Evolutionary conservation across 2,329 filamentous ascomycete species (phyloP).

Genomic region (Botrytis squamosa): DNA sequence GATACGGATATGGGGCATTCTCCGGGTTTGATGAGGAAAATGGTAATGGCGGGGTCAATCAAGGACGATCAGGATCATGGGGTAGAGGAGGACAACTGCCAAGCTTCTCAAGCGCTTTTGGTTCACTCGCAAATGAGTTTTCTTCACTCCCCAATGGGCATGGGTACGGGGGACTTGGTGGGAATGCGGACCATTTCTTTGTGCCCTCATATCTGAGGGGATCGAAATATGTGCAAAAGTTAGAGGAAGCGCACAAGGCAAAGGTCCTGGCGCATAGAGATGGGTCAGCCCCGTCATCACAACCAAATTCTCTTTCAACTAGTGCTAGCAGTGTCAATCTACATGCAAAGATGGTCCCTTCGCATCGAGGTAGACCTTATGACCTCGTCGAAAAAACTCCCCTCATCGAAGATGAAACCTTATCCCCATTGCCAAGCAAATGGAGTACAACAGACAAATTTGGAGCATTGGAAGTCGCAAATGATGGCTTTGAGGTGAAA

Average conservation of each 20-base stretch:
- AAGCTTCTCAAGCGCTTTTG: slow-evolving; percentile 40
- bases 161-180: slow-evolving; percentile 29
- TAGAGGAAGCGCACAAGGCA: slow-evolving; percentile 68
- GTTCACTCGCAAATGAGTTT: slow-evolving; percentile 30
- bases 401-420: slow-evolving; percentile 56
- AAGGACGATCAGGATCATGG: slow-evolving; percentile 34
- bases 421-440: slow-evolving; percentile 71
- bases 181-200: slow-evolving; percentile 58
- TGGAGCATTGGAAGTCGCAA: slow-evolving; percentile 68
- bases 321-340: slow-evolving; percentile 54
- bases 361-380: slow-evolving; percentile 76
- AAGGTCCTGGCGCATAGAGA: slow-evolving; percentile 52
- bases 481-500: slow-evolving; percentile 71
- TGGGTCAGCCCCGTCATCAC: slow-evolving; percentile 45
- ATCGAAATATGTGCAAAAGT: slow-evolving; percentile 73
- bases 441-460: slow-evolving; percentile 83
- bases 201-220: slow-evolving; percentile 78
- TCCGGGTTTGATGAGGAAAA: slow-evolving; percentile 35
- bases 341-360: slow-evolving; percentile 57
- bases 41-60: slow-evolving; percentile 29
- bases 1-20: slow-evolving; percentile 28
- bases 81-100: slow-evolving; percentile 36
- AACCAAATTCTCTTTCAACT: slow-evolving; percentile 50
- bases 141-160: slow-evolving; percentile 33
- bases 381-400: slow-evolving; percentile 79